Evolutionary conservation across 2,329 filamentous ascomycete species (phyloP).

Genomic region (Cryoendolithus antarcticus): DNA sequence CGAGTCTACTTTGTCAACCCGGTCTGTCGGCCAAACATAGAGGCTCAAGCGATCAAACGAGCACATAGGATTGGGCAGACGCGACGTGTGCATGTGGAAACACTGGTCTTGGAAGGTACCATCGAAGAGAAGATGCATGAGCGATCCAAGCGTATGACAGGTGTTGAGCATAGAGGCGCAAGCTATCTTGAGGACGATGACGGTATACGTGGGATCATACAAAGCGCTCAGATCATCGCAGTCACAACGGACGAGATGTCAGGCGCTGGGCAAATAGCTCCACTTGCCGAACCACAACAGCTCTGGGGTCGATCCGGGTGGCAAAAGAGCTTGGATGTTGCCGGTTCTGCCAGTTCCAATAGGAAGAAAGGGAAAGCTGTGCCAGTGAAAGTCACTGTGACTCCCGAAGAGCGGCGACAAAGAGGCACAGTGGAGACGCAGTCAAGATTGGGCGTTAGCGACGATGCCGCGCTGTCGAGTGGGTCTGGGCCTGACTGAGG

Average conservation of each 20-base stretch:
- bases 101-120: slow-evolving; percentile 64
- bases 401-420: too few species aligned
- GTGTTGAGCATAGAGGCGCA: slow-evolving; percentile 41
- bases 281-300: slow-evolving; percentile 29
- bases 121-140: slow-evolving; percentile 76
- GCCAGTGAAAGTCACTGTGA: too few species aligned
- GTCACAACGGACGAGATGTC: slow-evolving; percentile 23
- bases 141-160: slow-evolving; percentile 62
- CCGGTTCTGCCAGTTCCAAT: too few species aligned
- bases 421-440: too few species aligned
- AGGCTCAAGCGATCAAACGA: slow-evolving; percentile 84
- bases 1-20: slow-evolving; percentile 83
- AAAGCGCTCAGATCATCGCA: slow-evolving; percentile 40
- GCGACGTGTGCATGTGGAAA: slow-evolving; percentile 71
- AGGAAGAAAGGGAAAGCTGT: too few species aligned
- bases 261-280: slow-evolving; percentile 28
- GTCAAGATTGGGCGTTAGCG: too few species aligned
- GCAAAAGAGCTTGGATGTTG: slow-evolving; percentile 4
- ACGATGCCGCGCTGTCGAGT: too few species aligned
- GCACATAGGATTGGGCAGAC: slow-evolving; percentile 78
- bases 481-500: too few species aligned
- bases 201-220: slow-evolving; percentile 46
- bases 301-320: slow-evolving; percentile 31
- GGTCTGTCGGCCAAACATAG: slow-evolving; percentile 69
- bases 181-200: slow-evolving; percentile 47